Evolutionary conservation across 768 basidiomycete genomes (phyloP), one percentile per base, ranked within the genome.

Genomic region (Ramaria sp.): DNA sequence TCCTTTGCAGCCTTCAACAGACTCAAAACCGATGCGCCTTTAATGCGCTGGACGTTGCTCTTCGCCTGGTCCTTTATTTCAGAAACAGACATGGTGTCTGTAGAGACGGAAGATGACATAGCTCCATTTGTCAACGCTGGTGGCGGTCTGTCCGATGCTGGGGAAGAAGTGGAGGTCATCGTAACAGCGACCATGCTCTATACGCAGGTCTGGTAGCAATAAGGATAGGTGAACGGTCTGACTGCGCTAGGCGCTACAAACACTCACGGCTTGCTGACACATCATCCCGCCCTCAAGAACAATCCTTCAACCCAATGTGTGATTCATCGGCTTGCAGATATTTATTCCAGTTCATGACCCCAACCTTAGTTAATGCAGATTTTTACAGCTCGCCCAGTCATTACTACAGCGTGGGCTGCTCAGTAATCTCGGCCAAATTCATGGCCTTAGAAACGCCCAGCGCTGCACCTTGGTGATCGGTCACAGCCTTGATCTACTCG

Each of bases 1-100:
- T 67, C 69, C 48, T 79, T 75, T 22, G 88, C 87, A 20, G 73
- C 67, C 63, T 71, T 76, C 66, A 90, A 78, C 60, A 89, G 75
- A 8, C 76, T 69, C 27, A 78, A 63, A 6, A 83, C 70, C 8
- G 83, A 79, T 41, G 75, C 75, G n/a, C 81, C 81, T 59, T 73
- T 75, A 45, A 77, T 76, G 50, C 73, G 72, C 52, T 73, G 76
- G 12, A 80, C 80, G 56, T 69, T 66, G 48, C 68, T 69, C 60
- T 69, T 78, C 5, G 73, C 76, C 57, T 61, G 67, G 48, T 72
- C 70, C 62, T 76, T 78, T 61, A 78, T 71, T 47, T 77, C 77
- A 41, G 71, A 66, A 52, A 76, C 69, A 15, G 72, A 64, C 39
- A 70, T 61, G 56, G 61, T 62, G 38, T 69, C 66, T 30, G 55